Conservation (phyloP, 345 rosid genomes). For the Angophora floribunda region DNA sequence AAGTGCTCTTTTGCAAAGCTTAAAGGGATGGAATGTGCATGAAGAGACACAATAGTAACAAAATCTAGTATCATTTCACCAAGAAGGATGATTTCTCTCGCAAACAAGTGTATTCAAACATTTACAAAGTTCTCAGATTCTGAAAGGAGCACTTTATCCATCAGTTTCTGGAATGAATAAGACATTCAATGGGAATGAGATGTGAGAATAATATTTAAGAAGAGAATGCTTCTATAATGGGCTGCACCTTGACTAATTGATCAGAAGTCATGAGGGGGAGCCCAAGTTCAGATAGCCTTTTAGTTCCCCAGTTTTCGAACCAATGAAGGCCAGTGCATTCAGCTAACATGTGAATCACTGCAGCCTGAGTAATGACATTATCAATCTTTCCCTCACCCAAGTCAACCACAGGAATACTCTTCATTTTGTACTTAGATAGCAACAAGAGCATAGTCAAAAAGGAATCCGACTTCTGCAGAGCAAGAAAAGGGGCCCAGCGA, state of each 20-base stretch:
- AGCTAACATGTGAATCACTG: slow-evolving; percentile 95
- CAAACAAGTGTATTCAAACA: not conserved
- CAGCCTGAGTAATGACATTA: slow-evolving; percentile 85
- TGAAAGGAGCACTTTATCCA: not conserved
- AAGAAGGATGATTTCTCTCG: not conserved
- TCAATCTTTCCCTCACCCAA: slow-evolving; percentile 68
- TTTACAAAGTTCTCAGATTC: not conserved
- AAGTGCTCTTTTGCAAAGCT: not conserved
- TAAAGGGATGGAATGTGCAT: not conserved
- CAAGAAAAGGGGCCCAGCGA: slow-evolving; percentile 99
- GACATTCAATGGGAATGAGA: not conserved
- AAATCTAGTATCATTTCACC: not conserved
- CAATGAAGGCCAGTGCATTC: slow-evolving; percentile 92
- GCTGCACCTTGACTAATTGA: slow-evolving; percentile 47
- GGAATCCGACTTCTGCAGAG: slow-evolving; percentile 81
- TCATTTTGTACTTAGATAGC: slow-evolving; percentile 98
- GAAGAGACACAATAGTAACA: not conserved
- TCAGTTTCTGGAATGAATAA: not conserved
- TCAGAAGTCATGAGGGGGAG: slow-evolving; percentile 60
- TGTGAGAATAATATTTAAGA: not conserved
- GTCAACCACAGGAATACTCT: slow-evolving; percentile 89
- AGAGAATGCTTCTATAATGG: not conserved
- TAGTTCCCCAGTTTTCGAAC: slow-evolving; percentile 95
- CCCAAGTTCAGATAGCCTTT: slow-evolving; percentile 77
- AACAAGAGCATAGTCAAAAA: slow-evolving; percentile 88